Base-by-base conservation (phyloP, 805 yeast genomes). In the Nakazawaea wickerhamii region DNA sequence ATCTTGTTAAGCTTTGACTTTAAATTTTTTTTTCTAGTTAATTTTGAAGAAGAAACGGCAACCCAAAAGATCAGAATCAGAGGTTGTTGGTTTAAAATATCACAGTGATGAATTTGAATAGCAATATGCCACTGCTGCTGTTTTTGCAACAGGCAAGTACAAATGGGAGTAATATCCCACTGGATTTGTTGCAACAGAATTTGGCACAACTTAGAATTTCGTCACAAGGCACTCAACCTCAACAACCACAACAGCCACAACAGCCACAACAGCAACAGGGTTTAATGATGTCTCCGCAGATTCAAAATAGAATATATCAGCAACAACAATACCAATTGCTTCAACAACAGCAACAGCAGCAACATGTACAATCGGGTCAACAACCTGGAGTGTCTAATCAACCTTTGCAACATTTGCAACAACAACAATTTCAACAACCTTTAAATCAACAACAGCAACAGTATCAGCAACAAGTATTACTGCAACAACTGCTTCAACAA, bases 251-350 rank as follows among this genome's bases (percentile, higher is more conserved):
- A 47, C 31, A 28, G 31, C 50, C 26, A 47, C 51, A 10, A 53
- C 52, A 44, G 20, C 39, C n/a, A 35, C 45, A 20, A 39, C 27
- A 21, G 15, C 38, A 58, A 1, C 32, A 58, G 21, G 56, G 59
- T 13, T 51, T 57, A 57, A 51, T 60, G 60, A 52, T 61, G 55
- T 61, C 67, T 13, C 65, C 65, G 1, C 65, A 59, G 43, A 38
- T 55, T 9, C 64, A 60, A 42, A 59, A 55, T 43, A 48, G 64
- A 38, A 49, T 54, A 13, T 41, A 58, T 15, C 63, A 58, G 36
- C 64, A 58, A 38, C 59, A 55, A 19, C 42, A 36, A 25, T 37
- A 39, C 20, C 56, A 55, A 27, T 53, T 56, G 17, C 49, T 55
- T 8, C 46, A 54, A 33, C 59, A 53, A 41, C 58, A 51, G 39